Base-by-base conservation (phyloP, 2,329 filamentous ascomycete genomes). In the Botrytis paeoniae region DNA sequence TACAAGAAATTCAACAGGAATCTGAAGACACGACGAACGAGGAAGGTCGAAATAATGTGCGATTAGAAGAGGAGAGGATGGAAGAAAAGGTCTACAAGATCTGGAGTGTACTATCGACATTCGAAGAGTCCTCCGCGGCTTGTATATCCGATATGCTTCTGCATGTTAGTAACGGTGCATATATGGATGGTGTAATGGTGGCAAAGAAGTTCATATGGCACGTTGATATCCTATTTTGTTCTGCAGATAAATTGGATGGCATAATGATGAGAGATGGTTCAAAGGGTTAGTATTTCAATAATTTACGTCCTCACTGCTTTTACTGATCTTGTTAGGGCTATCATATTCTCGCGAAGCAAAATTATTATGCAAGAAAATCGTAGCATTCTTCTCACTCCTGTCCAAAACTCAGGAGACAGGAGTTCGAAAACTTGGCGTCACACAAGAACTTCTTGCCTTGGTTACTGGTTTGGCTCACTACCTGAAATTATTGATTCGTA, bases 61-160 rank as follows among this genome's bases (percentile, higher is more conserved):
- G 93, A 45, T 88, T 92, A 70, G 91, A 95, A 78, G 96, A 99
- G 82, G 96, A 99, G 81, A 89, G 89, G 75, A 98, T 98, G 89
- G 96, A 99, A 81, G 94, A 97, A 80, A 99, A 98, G 81, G 96
- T 99, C 59, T 97, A 96, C 81, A 93, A 92, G 79, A 99, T 99
- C 79, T 99, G 96, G 96, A 98, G 96, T 81, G 96, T 97, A 7
- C 86, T 99, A 18, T 98, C 96, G 14, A 94, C 93, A 1, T 99
- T 98, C 79, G 96, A 99, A 82, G 96, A 99, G 82, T 97, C 95
- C 8, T 98, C 95, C 4, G 96, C 96, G 7, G 96, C 95, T 20
- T 98, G 96, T 84, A 99, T 99, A 77, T 98, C 96, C 20, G 96
- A 99, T 81, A 99, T 99, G 96, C 89, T 99, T 65, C 86, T 99